phyloP scores from a whole-genome alignment of 257 asterid species.

The Craterostigma plantagineum region DNA sequence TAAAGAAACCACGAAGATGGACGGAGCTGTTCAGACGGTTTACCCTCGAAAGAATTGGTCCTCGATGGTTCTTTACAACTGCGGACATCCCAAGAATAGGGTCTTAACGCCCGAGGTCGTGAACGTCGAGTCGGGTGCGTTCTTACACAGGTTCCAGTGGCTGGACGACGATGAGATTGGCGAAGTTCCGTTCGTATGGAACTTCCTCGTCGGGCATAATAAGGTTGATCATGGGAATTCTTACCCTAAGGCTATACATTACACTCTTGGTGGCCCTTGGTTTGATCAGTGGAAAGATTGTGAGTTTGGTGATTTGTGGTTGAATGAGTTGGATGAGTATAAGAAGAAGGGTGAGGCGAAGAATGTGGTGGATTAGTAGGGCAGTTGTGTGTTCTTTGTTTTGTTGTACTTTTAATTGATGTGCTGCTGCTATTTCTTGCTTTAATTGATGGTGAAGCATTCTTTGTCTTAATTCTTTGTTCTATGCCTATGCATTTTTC shows the following conservation, averaged over 20 bases:
- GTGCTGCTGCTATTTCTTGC: too few relatives aligned
- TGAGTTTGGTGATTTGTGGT: conserved; percentile 3
- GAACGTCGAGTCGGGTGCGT: background rate
- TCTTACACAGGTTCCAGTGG: conserved; percentile 1
- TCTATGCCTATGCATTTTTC: too few relatives aligned
- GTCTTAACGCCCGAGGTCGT: background rate
- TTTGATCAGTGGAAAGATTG: conserved; percentile 3
- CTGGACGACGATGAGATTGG: conserved; percentile 2
- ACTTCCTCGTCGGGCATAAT: conserved; percentile 2
- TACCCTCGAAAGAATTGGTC: conserved; percentile 3
- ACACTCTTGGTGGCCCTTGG: conserved; percentile 2
- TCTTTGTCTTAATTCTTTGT: too few relatives aligned
- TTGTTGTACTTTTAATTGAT: too few relatives aligned
- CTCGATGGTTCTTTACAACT: conserved; percentile 1
- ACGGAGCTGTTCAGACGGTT: conserved; percentile 1
- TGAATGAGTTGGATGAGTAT: conserved; percentile 2
- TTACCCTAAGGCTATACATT: background rate
- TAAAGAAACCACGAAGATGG: conserved; percentile 3
- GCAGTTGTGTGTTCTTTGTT: too few relatives aligned
- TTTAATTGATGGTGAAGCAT: too few relatives aligned
- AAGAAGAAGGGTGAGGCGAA: background rate
- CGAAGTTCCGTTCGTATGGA: background rate
- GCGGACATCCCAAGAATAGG: conserved; percentile 2
- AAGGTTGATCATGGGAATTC: background rate
- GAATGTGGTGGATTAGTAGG: too few relatives aligned